Percentiles rank a stretch among this genome's conserved stretches.
These are phyloP conservation scores for Zychaea mexicana DNA, from an alignment of 371 early-diverging fungal species.

Conservation along the genomic window DNA sequence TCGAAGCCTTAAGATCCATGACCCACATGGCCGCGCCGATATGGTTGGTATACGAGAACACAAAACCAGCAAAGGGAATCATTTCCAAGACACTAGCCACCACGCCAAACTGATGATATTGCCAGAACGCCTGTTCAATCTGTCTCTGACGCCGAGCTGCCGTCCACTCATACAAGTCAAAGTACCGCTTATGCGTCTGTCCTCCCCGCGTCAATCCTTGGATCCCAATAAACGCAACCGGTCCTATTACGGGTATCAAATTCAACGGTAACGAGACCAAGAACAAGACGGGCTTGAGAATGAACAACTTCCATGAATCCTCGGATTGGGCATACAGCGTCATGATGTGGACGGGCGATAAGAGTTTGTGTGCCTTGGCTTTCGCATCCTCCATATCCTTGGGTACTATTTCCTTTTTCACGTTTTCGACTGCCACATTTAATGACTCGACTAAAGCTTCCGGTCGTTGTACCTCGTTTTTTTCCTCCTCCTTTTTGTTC, in stretches of 20 bases:
- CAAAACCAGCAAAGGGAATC: conserved; percentile 44
- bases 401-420: background rate
- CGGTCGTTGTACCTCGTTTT: background rate
- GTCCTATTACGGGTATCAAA: conserved; percentile 36
- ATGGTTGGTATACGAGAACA: conserved; percentile 46
- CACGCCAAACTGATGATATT: conserved; percentile 44
- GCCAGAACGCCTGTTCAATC: conserved; percentile 31
- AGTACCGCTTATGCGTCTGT: conserved; percentile 37
- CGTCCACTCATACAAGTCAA: conserved; percentile 34
- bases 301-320: conserved; percentile 22
- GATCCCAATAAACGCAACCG: conserved; percentile 29
- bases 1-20: conserved; percentile 27
- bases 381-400: background rate
- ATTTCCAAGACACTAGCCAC: conserved; percentile 42
- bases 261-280: conserved; percentile 37
- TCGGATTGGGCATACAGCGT: conserved; percentile 28
- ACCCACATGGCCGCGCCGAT: conserved; percentile 49
- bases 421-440: conserved; percentile 10
- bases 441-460: conserved; percentile 5
- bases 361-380: conserved; percentile 14
- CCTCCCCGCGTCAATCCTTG: conserved; percentile 40
- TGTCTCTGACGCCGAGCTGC: conserved; percentile 29
- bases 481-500: background rate
- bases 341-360: conserved; percentile 37
- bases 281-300: conserved; percentile 30